Evolutionary conservation across 805 yeast species (phyloP), one percentile per base, ranked within the genome.

Genomic region (Candida dajiaensis): DNA sequence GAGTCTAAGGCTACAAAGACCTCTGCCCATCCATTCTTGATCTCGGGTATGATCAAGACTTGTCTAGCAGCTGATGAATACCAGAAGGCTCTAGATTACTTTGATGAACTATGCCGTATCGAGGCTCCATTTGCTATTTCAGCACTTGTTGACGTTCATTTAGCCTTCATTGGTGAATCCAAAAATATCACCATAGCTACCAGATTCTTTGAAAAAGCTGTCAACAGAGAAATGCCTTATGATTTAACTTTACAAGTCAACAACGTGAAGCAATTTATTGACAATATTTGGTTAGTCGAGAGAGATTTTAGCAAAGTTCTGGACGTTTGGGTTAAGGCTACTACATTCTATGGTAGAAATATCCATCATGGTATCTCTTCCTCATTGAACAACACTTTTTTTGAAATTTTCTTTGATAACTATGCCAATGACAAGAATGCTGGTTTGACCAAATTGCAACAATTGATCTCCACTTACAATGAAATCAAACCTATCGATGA

Each of bases 161-260:
- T 85, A 50, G 73, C 83, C 3, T 87, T 87, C 56, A 83, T 87
- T 59, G 94, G 95, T 40, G 80, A 78, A 53, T 83, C 89, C 63
- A 78, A 77, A 59, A 89, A 87, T 59, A 72, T 85, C 46, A 71
- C 70, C 38, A 81, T 87, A 40, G 87, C 95, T 5, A 79, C 78
- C 58, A 76, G 80, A 37, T 87, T 87, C 57, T 86, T 83, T 63
- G 81, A 80, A 55, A 85, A 83, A 62, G 92, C 88, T 4, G 70
- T 85, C 43, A 71, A 75, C 50, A 76, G 73, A 54, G 81, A 80
- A 51, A 80, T 85, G 74, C 95, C 95, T 16, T 87, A 87, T 61
- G 68, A 71, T 47, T 80, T 86, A 25, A 78, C 76, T 38, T 69
- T 85, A 54, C 90, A 86, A 63, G 86, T 85, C 16, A 85, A 89